Percentiles rank a stretch among this genome's conserved stretches.
Evolutionary conservation across 106 monocot genomes (phyloP).

Genomic region (Phalaenopsis equestris): DNA sequence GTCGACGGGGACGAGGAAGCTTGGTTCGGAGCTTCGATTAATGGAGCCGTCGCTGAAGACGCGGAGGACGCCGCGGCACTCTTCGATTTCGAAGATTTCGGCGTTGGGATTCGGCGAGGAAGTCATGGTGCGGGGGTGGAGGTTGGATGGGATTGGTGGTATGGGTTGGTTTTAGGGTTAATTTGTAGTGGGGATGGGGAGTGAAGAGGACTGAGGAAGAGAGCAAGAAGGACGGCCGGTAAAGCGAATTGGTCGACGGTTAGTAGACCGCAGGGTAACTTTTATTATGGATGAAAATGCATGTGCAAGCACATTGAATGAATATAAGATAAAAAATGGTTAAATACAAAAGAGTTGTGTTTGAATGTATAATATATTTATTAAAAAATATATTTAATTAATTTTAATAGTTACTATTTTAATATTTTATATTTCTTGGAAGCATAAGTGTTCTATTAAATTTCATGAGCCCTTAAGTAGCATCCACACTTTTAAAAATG

Average conservation of each 20-base stretch:
- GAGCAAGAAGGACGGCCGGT: not conserved
- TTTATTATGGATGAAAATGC: too few species aligned
- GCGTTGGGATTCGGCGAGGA: not conserved
- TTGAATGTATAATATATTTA: too few species aligned
- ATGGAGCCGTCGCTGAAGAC: conserved; percentile 67
- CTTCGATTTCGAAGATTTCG: conserved; percentile 23
- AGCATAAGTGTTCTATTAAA: too few species aligned
- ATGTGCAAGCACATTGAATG: too few species aligned
- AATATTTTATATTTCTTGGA: too few species aligned
- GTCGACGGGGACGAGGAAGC: conserved; percentile 39
- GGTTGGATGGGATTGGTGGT: not conserved
- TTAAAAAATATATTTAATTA: too few species aligned
- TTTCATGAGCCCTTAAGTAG: too few species aligned
- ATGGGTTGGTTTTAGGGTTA: not conserved
- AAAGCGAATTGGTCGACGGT: not conserved
- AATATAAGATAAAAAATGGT: too few species aligned
- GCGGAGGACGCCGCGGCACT: conserved; percentile 57
- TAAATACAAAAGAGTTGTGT: too few species aligned
- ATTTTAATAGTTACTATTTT: too few species aligned
- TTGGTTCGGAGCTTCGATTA: conserved; percentile 31
- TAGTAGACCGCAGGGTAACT: not conserved
- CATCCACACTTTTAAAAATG: too few species aligned
- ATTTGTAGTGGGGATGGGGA: not conserved
- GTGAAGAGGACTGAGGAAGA: not conserved
- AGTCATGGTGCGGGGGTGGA: not conserved